Evolutionary conservation across 352 stramenopile species (phyloP).

Genomic region (Phytophthora tentaculata): DNA sequence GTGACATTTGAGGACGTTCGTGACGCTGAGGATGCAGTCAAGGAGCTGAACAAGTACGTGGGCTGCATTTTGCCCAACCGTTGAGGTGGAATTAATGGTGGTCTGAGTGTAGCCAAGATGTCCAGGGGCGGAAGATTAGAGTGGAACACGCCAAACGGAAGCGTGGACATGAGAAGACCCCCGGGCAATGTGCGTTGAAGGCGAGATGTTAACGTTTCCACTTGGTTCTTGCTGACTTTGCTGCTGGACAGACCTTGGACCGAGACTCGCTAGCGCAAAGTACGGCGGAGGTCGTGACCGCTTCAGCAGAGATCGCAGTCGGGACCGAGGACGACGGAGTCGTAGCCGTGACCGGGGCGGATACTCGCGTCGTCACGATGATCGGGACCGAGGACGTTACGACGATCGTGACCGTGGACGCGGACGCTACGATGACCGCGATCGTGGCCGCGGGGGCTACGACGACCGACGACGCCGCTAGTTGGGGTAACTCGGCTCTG

Average conservation of each 20-base stretch:
- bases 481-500: constrained; percentile 7
- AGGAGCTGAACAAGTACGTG: constrained; percentile 80
- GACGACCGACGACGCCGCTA: constrained; percentile 53
- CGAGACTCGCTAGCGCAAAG: constrained; percentile 74
- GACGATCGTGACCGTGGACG: constrained; percentile 60
- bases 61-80: not conserved
- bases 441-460: constrained; percentile 53
- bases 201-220: not conserved
- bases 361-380: constrained; percentile 50
- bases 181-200: constrained; percentile 71
- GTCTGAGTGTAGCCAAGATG: constrained; percentile 61
- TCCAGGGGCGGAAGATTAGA: constrained; percentile 72
- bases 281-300: constrained; percentile 60
- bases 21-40: constrained; percentile 78
- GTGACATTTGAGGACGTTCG: constrained; percentile 82
- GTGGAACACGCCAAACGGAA: constrained; percentile 86
- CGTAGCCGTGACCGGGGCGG: constrained; percentile 53
- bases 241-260: constrained; percentile 56
- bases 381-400: constrained; percentile 49
- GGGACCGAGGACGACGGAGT: constrained; percentile 52
- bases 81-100: constrained; percentile 7
- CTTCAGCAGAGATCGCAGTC: constrained; percentile 52
- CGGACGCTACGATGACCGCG: constrained; percentile 58
- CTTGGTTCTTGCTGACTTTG: constrained; percentile 1
- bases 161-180: constrained; percentile 84